phyloP scores from a whole-genome alignment of 1,139 yeast genomes.

The Debaryomycetaceae sp. region DNA sequence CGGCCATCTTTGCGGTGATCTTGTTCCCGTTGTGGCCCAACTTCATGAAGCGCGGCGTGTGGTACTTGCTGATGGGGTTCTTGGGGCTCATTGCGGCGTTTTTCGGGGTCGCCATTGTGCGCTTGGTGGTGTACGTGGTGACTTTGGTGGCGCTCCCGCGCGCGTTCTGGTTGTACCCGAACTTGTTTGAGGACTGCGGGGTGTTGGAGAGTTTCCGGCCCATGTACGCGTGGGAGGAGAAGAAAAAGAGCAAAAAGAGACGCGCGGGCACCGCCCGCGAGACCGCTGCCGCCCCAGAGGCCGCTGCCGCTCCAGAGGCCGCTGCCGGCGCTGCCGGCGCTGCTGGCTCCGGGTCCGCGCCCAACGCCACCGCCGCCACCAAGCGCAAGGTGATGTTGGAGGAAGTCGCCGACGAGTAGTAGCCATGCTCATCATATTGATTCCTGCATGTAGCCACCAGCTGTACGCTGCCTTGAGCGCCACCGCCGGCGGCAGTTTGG shows the following conservation, averaged over 20 bases:
- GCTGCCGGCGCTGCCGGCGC: slow-evolving; percentile 15
- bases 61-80: slow-evolving; percentile 79
- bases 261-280: slow-evolving; percentile 12
- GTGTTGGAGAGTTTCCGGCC: slow-evolving; percentile 91
- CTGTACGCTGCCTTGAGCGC: no score
- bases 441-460: slow-evolving; percentile 1
- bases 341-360: slow-evolving; percentile 12
- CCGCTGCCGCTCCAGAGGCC: slow-evolving; percentile 8
- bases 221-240: slow-evolving; percentile 78
- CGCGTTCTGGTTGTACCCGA: slow-evolving; percentile 94
- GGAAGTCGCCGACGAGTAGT: slow-evolving; percentile 40
- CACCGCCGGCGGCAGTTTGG: no score
- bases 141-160: slow-evolving; percentile 57
- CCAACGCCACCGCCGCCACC: slow-evolving; percentile 11
- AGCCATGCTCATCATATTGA: no score
- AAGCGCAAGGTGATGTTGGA: slow-evolving; percentile 39
- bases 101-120: slow-evolving; percentile 72
- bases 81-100: slow-evolving; percentile 73
- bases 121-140: slow-evolving; percentile 67
- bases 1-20: slow-evolving; percentile 69
- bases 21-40: slow-evolving; percentile 96
- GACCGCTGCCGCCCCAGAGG: slow-evolving; percentile 8
- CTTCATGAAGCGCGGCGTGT: slow-evolving; percentile 84
- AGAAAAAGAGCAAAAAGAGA: slow-evolving; percentile 26
- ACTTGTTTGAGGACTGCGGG: slow-evolving; percentile 92